Conservation (phyloP, 768 basidiomycete genomes). For the Leccinum variicolor region DNA sequence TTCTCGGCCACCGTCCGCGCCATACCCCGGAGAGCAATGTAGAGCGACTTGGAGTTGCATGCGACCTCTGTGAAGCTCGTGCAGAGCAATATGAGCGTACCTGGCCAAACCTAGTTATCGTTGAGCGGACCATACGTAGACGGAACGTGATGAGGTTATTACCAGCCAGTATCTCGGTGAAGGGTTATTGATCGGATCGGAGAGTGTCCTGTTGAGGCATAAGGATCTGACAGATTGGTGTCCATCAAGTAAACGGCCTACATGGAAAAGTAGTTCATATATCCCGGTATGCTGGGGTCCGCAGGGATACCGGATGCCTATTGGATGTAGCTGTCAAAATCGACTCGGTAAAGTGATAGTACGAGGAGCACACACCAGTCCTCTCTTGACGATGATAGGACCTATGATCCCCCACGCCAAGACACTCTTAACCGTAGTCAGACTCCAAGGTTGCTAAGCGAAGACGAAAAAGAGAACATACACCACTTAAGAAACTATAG, state of each 20-base stretch:
- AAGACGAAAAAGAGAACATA: constrained; percentile 24
- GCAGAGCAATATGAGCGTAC: neutral
- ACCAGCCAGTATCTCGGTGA: neutral
- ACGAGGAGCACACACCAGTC: neutral
- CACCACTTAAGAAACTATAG: constrained; percentile 47
- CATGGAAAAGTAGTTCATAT: neutral
- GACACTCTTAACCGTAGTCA: constrained; percentile 36
- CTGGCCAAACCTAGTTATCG: neutral
- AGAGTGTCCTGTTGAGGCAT: neutral
- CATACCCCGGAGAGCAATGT: neutral
- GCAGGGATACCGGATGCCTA: neutral
- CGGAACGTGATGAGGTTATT: neutral
- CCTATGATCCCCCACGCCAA: constrained; percentile 64
- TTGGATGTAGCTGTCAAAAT: neutral
- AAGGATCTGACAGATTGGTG: neutral
- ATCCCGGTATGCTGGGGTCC: neutral
- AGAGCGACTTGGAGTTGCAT: neutral
- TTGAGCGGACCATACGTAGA: neutral
- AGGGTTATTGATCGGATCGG: neutral
- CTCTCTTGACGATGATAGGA: constrained; percentile 42
- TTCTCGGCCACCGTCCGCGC: neutral
- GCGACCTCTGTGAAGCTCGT: neutral
- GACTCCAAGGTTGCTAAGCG: neutral
- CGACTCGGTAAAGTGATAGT: neutral
- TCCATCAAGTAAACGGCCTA: neutral